Evolutionary conservation across 768 basidiomycete species (phyloP), one percentile per base, ranked within the genome.

Genomic region (Artomyces pyxidatus): DNA sequence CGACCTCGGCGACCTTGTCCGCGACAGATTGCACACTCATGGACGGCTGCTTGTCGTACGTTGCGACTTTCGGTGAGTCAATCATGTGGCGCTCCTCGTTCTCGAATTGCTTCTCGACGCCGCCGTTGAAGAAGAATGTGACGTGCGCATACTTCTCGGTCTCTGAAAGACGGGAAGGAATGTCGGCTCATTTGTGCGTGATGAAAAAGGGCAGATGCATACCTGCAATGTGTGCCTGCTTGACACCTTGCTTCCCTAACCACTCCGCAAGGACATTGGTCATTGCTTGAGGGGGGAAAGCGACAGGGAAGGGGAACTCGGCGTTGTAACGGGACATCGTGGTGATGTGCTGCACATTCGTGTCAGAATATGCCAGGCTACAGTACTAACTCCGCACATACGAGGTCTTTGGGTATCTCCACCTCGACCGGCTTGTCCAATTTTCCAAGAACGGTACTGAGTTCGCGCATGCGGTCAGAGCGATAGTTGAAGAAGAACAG

Each of bases 121-220:
- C 93, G 12, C 93, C 94, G 66, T 95, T 96, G 78, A 96, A 95
- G 78, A 95, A 96, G 75, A 96, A 95, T 0, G 93, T 97, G 48
- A 97, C 89, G 62, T 97, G 93, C 2, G 92, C 92, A 65, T 94
- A 97, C 68, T 97, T 95, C 65, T 95, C 93, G n/a, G 93, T 95
- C 65, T 96, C 93, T 78, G 60, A 3, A 27, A 40, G 37, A n/a
- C 22, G 37, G 42, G 21, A 27, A 29, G 12, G n/a, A n/a, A n/a
- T n/a, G n/a, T n/a, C n/a, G n/a, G n/a, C n/a, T n/a, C n/a, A n/a
- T n/a, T n/a, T n/a, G n/a, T n/a, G n/a, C n/a, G n/a, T n/a, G n/a
- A n/a, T n/a, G n/a, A n/a, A n/a, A n/a, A 35, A 35, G 32, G 32
- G 32, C 32, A 17, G 12, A 35, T n/a, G 63, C 71, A 42, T 52